Evolutionary conservation across 176 grass and related monocot species (phyloP).

Genomic region (Dendrocalamus sinicus): DNA sequence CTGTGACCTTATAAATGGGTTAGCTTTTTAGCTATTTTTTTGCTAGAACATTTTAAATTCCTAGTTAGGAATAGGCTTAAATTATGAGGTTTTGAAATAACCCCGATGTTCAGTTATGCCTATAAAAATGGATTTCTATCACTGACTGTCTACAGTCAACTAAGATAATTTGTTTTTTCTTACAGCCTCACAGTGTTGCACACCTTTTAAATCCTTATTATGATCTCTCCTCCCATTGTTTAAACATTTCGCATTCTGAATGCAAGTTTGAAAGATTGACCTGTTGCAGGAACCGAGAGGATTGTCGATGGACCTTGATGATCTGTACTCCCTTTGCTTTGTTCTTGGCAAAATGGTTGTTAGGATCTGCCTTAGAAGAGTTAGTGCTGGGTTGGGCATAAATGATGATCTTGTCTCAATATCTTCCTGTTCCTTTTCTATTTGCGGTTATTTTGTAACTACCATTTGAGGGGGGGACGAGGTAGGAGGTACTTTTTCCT

Average conservation of each 20-base stretch:
- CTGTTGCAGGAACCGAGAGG: constrained; percentile 30
- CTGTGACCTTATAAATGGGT: background rate
- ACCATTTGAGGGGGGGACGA: background rate
- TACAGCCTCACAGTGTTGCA: background rate
- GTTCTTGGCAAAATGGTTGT: background rate
- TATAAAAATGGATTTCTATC: background rate
- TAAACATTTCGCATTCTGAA: constrained; percentile 4
- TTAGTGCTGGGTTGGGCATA: background rate
- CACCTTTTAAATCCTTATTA: background rate
- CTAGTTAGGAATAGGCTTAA: background rate
- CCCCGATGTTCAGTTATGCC: background rate
- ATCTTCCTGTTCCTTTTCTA: background rate
- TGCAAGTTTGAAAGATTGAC: background rate
- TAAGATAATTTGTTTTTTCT: background rate
- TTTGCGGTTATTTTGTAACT: background rate
- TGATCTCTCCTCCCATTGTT: background rate
- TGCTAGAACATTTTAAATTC: background rate
- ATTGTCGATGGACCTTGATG: background rate
- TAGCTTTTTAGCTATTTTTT: background rate
- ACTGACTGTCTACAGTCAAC: background rate
- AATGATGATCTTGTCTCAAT: background rate
- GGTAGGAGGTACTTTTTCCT: background rate
- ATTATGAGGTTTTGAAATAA: background rate
- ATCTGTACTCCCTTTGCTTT: background rate
- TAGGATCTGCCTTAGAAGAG: background rate